phyloP scores from a whole-genome alignment of 2,329 filamentous ascomycete genomes.

The Sporothrix variecibatus region DNA sequence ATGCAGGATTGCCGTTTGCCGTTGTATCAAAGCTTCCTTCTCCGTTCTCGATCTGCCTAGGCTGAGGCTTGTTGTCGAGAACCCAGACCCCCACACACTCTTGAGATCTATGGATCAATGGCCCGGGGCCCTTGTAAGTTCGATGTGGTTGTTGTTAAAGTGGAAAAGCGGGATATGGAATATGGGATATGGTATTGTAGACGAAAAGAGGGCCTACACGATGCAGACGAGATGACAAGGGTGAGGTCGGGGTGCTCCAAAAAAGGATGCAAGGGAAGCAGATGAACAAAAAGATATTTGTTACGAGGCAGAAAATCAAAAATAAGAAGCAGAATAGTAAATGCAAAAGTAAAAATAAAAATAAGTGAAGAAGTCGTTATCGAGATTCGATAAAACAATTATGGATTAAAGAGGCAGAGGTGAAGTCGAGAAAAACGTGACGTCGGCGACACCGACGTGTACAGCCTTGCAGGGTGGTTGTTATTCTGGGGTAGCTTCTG shows the following conservation, averaged over 20 bases:
- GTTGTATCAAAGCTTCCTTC: not conserved
- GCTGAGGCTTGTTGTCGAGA: conserved; percentile 1
- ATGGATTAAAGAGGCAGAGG: not conserved
- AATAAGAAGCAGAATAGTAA: not conserved
- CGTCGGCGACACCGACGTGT: conserved; percentile 11
- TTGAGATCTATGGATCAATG: not conserved
- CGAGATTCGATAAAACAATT: not conserved
- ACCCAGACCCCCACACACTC: not conserved
- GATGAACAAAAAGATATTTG: not conserved
- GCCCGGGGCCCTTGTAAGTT: not conserved
- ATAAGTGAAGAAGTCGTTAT: not conserved
- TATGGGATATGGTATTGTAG: not conserved
- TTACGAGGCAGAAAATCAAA: not conserved
- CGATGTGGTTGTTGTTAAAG: not conserved
- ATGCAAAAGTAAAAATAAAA: not conserved
- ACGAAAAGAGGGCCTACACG: not conserved
- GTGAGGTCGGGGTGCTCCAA: not conserved
- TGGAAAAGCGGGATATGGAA: not conserved
- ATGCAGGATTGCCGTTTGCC: not conserved
- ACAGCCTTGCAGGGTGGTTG: conserved; percentile 14
- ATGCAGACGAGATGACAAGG: conserved; percentile 16
- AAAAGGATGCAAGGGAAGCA: not conserved
- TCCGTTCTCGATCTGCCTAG: not conserved
- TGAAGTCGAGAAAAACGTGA: not conserved
- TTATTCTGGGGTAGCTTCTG: conserved; percentile 14